These are phyloP conservation scores for Aspergillus affinis DNA, from an alignment of 495 filamentous ascomycete species.

Conservation along the genomic window DNA sequence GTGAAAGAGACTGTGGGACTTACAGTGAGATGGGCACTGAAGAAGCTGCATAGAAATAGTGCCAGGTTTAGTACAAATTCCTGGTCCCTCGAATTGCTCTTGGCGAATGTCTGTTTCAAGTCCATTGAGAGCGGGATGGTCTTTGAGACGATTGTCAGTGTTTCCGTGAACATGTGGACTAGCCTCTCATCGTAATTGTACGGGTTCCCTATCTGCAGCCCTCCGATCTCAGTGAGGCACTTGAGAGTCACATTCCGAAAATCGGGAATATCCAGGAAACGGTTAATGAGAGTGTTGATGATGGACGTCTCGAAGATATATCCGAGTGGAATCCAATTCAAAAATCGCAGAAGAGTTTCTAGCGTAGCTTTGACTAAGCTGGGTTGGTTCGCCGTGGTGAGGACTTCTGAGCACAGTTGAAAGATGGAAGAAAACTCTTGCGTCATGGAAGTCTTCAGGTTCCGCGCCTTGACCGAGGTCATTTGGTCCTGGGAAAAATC, in stretches of 20 bases:
- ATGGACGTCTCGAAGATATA: slow-evolving; percentile 98
- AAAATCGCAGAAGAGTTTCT: slow-evolving; percentile 89
- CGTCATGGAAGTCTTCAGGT: slow-evolving; percentile 97
- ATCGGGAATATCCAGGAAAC: slow-evolving; percentile 87
- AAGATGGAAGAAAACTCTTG: slow-evolving; percentile 97
- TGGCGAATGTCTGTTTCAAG: slow-evolving; percentile 81
- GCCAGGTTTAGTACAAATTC: slow-evolving; percentile 97
- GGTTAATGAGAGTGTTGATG: slow-evolving; percentile 86
- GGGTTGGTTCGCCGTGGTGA: slow-evolving; percentile 82
- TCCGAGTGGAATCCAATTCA: slow-evolving; percentile 98
- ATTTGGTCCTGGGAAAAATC: slow-evolving; percentile 98
- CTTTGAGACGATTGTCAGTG: slow-evolving; percentile 80
- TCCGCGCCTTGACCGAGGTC: slow-evolving; percentile 94
- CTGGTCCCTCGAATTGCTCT: slow-evolving; percentile 90
- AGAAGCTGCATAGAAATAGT: slow-evolving; percentile 94
- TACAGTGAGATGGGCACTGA: slow-evolving; percentile 85
- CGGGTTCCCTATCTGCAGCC: slow-evolving; percentile 74
- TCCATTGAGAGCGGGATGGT: slow-evolving; percentile 89
- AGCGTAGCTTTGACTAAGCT: slow-evolving; percentile 91
- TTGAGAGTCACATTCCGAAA: slow-evolving; percentile 97
- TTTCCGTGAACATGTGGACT: slow-evolving; percentile 95
- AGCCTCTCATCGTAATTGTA: slow-evolving; percentile 90
- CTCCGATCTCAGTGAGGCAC: slow-evolving; percentile 94
- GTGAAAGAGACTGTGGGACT: slow-evolving; percentile 28
- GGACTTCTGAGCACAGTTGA: slow-evolving; percentile 90